phyloP scores from a whole-genome alignment of 2,329 filamentous ascomycete species.

The Huntiella bhutanensis region DNA sequence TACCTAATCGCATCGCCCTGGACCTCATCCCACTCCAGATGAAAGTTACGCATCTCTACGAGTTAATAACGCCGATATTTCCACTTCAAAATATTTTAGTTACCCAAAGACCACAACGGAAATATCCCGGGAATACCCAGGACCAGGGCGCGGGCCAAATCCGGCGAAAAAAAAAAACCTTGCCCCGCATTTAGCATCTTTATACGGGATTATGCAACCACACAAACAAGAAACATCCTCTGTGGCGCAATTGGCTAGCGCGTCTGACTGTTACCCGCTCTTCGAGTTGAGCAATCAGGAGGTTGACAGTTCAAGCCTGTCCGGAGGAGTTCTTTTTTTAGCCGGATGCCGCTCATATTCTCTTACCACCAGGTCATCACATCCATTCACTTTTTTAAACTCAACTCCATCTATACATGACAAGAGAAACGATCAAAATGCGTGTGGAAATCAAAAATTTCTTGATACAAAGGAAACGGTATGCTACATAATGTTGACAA shows the following conservation, averaged over 20 bases:
- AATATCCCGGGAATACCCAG: too few relatives aligned
- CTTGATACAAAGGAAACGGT: not conserved
- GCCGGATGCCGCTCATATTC: not conserved
- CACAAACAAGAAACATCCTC: slow-evolving; percentile 4
- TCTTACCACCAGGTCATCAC: not conserved
- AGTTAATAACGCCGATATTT: too few relatives aligned
- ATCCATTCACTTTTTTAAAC: not conserved
- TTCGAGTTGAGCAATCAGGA: slow-evolving; percentile 3
- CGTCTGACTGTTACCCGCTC: slow-evolving; percentile 36
- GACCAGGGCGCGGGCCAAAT: too few relatives aligned
- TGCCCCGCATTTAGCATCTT: too few relatives aligned
- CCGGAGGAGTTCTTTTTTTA: slow-evolving; percentile 5
- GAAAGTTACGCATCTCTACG: too few relatives aligned
- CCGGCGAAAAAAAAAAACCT: too few relatives aligned
- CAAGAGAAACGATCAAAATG: not conserved
- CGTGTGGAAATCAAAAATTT: not conserved
- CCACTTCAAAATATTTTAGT: too few relatives aligned
- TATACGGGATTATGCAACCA: too few relatives aligned
- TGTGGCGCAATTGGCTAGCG: slow-evolving; percentile 37
- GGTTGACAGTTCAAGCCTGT: slow-evolving; percentile 8
- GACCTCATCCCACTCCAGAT: too few relatives aligned
- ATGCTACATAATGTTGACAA: not conserved
- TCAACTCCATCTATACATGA: not conserved
- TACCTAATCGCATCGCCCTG: too few relatives aligned
- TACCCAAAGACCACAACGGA: too few relatives aligned